Conservation (phyloP, 2,329 filamentous ascomycete species). For the Trichoderma simmonsii region DNA sequence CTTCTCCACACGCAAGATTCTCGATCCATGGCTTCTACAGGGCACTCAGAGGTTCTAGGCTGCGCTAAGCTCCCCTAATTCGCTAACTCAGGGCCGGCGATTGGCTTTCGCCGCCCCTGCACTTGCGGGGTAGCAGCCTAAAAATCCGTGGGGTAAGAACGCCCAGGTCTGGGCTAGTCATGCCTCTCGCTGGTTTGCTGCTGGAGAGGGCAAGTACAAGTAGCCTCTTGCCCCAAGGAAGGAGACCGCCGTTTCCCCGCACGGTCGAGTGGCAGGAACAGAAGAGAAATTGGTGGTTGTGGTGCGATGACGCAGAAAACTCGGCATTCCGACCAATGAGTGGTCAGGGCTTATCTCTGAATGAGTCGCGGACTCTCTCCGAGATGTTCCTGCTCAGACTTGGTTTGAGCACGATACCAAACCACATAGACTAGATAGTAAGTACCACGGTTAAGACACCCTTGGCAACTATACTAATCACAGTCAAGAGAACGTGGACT, state of each 20-base stretch:
- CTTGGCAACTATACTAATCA: neutral
- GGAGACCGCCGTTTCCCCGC: constrained; percentile 1
- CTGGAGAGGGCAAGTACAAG: neutral
- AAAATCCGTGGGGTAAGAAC: constrained; percentile 1
- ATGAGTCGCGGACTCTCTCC: neutral
- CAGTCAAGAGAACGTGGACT: neutral
- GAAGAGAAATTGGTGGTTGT: neutral
- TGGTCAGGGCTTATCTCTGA: neutral
- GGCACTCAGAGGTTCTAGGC: neutral
- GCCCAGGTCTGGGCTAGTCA: neutral
- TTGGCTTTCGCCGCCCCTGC: constrained; percentile 9
- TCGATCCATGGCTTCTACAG: neutral
- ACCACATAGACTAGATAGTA: neutral
- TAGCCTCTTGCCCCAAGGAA: neutral
- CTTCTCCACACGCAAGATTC: neutral
- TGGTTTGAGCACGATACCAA: neutral
- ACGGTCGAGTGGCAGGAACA: neutral
- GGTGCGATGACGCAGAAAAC: neutral
- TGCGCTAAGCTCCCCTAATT: neutral
- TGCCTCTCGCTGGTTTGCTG: neutral
- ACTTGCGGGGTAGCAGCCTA: constrained; percentile 13
- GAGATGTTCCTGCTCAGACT: neutral
- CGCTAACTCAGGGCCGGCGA: neutral
- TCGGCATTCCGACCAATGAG: constrained; percentile 1
- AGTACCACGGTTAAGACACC: neutral